Evolutionary conservation across 2,329 filamentous ascomycete species (phyloP).

Genomic region (Fusarium dimerum): DNA sequence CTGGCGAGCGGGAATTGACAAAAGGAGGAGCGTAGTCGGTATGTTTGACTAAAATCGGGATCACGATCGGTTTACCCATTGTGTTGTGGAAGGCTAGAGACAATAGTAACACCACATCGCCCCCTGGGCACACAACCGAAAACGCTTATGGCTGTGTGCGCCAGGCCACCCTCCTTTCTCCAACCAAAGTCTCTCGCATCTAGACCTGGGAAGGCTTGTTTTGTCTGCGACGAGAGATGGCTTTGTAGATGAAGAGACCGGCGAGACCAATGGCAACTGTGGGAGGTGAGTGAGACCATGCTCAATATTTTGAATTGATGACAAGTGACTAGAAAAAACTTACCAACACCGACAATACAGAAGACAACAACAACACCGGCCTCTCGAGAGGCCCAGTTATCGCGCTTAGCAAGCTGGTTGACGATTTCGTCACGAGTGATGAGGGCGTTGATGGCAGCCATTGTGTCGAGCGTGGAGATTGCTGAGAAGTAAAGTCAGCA

Average conservation of each 20-base stretch:
- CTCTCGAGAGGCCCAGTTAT: constrained; percentile 42
- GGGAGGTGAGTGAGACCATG: constrained; percentile 13
- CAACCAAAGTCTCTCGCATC: constrained; percentile 13
- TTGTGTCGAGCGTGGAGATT: constrained; percentile 36
- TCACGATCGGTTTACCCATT: constrained; percentile 32
- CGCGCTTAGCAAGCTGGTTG: constrained; percentile 42
- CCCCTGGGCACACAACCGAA: constrained; percentile 16
- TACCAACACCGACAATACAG: constrained; percentile 44
- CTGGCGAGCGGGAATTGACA: constrained; percentile 21
- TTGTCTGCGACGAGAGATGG: constrained; percentile 34
- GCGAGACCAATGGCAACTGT: constrained; percentile 37
- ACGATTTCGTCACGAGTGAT: constrained; percentile 40
- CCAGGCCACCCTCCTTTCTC: constrained; percentile 26
- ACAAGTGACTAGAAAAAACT: constrained; percentile 4
- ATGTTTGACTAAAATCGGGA: constrained; percentile 26
- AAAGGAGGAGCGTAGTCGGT: constrained; percentile 23
- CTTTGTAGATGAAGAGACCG: constrained; percentile 35
- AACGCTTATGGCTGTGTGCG: constrained; percentile 19
- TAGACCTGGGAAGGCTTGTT: constrained; percentile 32
- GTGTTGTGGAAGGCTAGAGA: constrained; percentile 29
- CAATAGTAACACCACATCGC: constrained; percentile 27
- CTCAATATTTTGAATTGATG: not conserved
- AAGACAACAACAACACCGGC: constrained; percentile 46
- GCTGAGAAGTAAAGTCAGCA: constrained; percentile 16
- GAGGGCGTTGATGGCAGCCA: constrained; percentile 44